Base-by-base conservation (phyloP, 2,329 filamentous ascomycete genomes). In the Alternaria angustiovoidea region DNA sequence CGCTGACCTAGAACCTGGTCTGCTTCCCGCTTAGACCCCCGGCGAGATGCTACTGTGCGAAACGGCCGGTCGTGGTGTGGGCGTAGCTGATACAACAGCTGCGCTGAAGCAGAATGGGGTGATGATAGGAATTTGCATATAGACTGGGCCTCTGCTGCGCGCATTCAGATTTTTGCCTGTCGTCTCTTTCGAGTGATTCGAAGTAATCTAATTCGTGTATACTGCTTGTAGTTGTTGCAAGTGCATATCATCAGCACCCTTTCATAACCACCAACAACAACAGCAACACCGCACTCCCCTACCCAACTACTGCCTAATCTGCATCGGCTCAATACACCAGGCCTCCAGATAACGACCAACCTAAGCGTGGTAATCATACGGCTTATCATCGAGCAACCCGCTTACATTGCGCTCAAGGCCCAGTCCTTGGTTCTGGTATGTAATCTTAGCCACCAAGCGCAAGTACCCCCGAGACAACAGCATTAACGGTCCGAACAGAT, bases 71-170 rank as follows among this genome's bases (percentile, higher is more conserved):
- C 39, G 39, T 54, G 55, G 49, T 57, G 48, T 57, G 55, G 55
- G 32, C 55, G 55, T 53, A 54, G 55, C 55, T 57, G 55, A 57
- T 54, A 57, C 55, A 47, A 49, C 30, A 36, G 46, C 32, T 38
- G 32, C 46, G 32, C 46, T 49, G 46, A 49, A 38, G 34, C 30
- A 36, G 14, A 36, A 49, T 38, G 46, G 46, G 30, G 30, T 16
- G 4, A 24, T 11, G 32, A 16, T 20, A 14, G 12, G 30, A 18
- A 24, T 12, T 12, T 11, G 46, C 46, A 49, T 49, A 49, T 49
- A 49, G 46, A 36, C 32, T 38, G 46, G 30, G 46, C 46, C 36
- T 20, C 46, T 38, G 46, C 46, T 49, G 30, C 20, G 32, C 32
- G 32, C 32, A 36, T 49, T 18, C 20, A 22, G 30, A 38, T 18